A percentile compares a stretch with the other conserved stretches of the same genome.
phyloP scores from a whole-genome alignment of 192 early-diverging fungal genomes.

The Podila epicladia region DNA sequence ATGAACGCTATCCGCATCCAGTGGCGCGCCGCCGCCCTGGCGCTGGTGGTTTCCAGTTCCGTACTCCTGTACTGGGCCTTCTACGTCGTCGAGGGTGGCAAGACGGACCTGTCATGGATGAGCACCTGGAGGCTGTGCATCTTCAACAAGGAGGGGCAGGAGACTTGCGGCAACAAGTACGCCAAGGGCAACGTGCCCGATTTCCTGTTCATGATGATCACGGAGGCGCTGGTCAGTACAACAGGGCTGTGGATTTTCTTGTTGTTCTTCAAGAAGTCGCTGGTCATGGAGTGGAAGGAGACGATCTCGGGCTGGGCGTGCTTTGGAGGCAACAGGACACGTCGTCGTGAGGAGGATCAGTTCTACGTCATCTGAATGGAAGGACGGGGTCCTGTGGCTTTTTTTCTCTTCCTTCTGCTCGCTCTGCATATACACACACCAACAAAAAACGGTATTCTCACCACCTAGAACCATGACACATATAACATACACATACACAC shows the following conservation, averaged over 20 bases:
- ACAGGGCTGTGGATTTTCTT: constrained; percentile 60
- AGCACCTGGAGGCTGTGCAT: constrained; percentile 57
- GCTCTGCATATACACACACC: no score
- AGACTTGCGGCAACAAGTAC: constrained; percentile 44
- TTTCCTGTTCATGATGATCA: constrained; percentile 55
- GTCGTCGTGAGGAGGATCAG: constrained; percentile 51
- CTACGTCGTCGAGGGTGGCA: constrained; percentile 54
- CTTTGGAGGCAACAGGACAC: constrained; percentile 27
- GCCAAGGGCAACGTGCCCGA: constrained; percentile 52
- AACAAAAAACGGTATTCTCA: no score
- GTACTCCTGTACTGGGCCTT: constrained; percentile 64
- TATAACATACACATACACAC: no score
- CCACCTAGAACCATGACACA: no score
- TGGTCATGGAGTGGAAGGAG: constrained; percentile 58
- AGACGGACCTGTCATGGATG: constrained; percentile 44
- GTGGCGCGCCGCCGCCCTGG: constrained; percentile 60
- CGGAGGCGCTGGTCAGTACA: constrained; percentile 54
- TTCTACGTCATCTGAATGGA: constrained; percentile 58
- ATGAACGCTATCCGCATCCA: constrained; percentile 62
- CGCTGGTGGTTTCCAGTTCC: constrained; percentile 48
- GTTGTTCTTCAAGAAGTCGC: constrained; percentile 53
- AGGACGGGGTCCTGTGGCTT: no score
- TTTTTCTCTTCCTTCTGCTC: no score
- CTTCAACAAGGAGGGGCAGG: constrained; percentile 33
- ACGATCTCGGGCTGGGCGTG: constrained; percentile 54